These are phyloP conservation scores for Pholiota conissans DNA, from an alignment of 768 basidiomycete genomes.

Conservation along the genomic window DNA sequence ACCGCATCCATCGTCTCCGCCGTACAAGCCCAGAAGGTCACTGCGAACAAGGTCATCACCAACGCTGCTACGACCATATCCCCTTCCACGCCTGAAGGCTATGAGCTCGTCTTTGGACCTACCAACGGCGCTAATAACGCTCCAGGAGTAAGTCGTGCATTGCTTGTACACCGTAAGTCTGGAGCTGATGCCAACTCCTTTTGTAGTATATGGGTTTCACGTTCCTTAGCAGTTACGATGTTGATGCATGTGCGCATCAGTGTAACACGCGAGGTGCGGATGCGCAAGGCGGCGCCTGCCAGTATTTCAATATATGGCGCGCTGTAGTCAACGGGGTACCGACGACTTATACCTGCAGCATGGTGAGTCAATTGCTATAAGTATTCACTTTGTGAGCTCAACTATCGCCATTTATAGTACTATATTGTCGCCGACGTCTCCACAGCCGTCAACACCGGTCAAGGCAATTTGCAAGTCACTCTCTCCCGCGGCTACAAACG, in stretches of 20 bases:
- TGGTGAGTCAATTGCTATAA: constrained; percentile 17
- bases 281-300: constrained; percentile 38
- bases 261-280: constrained; percentile 41
- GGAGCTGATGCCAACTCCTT: too few relatives aligned
- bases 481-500: constrained; percentile 44
- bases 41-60: neutral
- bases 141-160: constrained; percentile 29
- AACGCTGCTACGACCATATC: constrained; percentile 20
- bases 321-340: constrained; percentile 40
- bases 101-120: constrained; percentile 41
- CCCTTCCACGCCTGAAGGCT: constrained; percentile 38
- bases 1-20: neutral
- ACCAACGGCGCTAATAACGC: constrained; percentile 43
- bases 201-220: constrained; percentile 46
- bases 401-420: constrained; percentile 29
- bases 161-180: neutral
- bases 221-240: constrained; percentile 43
- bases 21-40: neutral
- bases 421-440: constrained; percentile 38
- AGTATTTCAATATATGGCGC: constrained; percentile 51
- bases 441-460: constrained; percentile 43
- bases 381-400: neutral
- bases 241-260: constrained; percentile 37
- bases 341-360: constrained; percentile 44
- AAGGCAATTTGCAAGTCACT: constrained; percentile 40